Conservation (phyloP, 768 basidiomycete species). For the Fomitopsis serialis region DNA sequence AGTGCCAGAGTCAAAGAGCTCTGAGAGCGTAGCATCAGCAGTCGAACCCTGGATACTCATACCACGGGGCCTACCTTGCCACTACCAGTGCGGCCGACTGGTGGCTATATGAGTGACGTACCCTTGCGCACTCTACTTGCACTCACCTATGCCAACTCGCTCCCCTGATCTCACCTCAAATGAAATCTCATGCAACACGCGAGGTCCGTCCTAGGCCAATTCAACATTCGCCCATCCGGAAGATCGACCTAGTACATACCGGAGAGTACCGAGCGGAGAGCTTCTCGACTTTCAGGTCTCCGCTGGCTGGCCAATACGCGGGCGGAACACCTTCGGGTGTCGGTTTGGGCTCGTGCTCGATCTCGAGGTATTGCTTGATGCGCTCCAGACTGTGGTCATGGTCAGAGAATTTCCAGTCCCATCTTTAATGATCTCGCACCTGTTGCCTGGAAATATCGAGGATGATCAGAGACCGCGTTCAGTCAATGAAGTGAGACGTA, state of each 20-base stretch:
- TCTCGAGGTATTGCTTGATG: constrained; percentile 45
- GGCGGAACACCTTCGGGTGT: constrained; percentile 40
- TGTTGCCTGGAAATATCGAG: constrained; percentile 30
- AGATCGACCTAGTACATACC: constrained; percentile 11
- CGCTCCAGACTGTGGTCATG: constrained; percentile 34
- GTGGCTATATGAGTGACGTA: neutral
- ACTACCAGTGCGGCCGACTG: constrained; percentile 51
- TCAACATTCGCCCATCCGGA: too few relatives aligned
- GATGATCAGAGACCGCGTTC: too few relatives aligned
- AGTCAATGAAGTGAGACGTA: too few relatives aligned
- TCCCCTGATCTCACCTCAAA: constrained; percentile 52
- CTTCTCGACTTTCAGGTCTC: constrained; percentile 41
- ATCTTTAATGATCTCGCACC: too few relatives aligned
- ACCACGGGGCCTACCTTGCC: too few relatives aligned
- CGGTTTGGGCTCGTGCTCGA: constrained; percentile 44
- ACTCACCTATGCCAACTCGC: constrained; percentile 45
- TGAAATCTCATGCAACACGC: constrained; percentile 47
- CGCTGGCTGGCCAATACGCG: constrained; percentile 59
- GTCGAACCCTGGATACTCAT: too few relatives aligned
- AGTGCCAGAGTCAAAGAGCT: constrained; percentile 47
- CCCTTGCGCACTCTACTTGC: neutral
- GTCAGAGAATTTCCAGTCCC: too few relatives aligned
- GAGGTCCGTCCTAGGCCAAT: constrained; percentile 39
- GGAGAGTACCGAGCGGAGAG: constrained; percentile 41
- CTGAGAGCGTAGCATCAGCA: too few relatives aligned